phyloP scores from a whole-genome alignment of 305 asterid genomes.

The Rubia balearica region DNA sequence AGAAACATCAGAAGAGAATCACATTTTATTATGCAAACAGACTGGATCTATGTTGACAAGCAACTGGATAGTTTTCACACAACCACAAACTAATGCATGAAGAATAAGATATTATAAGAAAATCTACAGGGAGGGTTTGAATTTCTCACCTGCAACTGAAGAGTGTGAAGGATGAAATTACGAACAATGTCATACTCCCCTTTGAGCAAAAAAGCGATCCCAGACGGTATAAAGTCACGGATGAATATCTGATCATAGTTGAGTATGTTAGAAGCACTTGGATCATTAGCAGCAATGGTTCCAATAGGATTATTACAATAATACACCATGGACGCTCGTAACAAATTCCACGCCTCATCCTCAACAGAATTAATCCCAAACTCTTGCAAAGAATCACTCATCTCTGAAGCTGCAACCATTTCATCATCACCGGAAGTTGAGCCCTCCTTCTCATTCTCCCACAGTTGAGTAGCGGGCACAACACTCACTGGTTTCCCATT shows the following conservation, averaged over 20 bases:
- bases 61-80: not conserved
- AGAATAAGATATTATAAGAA: not conserved
- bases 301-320: conserved; percentile 79
- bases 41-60: not conserved
- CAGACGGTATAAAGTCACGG: conserved; percentile 90
- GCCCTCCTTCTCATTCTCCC: conserved; percentile 31
- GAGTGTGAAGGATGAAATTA: conserved; percentile 82
- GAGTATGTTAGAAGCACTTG: conserved; percentile 55
- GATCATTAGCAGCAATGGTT: conserved; percentile 95
- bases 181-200: conserved; percentile 89
- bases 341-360: conserved; percentile 85
- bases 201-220: conserved; percentile 77
- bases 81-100: not conserved
- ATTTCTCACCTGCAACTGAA: conserved; percentile 80
- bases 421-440: conserved; percentile 25
- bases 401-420: conserved; percentile 26
- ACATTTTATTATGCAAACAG: not conserved
- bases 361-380: conserved; percentile 44
- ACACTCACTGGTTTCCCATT: conserved; percentile 33
- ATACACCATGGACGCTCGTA: conserved; percentile 71
- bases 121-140: not conserved
- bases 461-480: conserved; percentile 20
- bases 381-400: conserved; percentile 26
- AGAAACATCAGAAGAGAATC: not conserved
- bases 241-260: conserved; percentile 95